A percentile compares a stretch with the other conserved stretches of the same genome.
phyloP scores from a whole-genome alignment of 2,329 filamentous ascomycete species.

The Ophiosphaerella herpotricha region DNA sequence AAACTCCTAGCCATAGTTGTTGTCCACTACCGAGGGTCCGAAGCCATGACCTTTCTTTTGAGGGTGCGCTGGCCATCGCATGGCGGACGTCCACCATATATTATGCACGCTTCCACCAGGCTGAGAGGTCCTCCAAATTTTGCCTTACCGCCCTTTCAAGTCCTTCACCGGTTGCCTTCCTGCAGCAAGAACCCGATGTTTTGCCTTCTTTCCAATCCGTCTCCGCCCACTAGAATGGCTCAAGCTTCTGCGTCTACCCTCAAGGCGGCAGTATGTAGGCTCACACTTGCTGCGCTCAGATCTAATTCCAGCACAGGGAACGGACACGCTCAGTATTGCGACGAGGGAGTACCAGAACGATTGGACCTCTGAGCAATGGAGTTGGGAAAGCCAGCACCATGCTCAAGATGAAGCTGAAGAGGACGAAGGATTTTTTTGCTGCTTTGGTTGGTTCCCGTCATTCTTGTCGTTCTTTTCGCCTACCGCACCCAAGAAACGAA shows the following conservation, averaged over 20 bases:
- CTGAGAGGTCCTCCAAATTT: no score
- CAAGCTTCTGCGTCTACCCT: neutral
- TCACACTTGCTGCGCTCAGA: neutral
- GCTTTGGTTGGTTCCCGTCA: neutral
- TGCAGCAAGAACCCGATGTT: neutral
- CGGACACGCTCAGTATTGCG: neutral
- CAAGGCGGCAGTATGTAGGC: constrained; percentile 1
- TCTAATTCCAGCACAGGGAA: neutral
- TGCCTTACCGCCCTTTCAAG: constrained; percentile 1
- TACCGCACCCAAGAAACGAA: neutral
- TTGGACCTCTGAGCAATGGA: neutral
- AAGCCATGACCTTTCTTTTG: no score
- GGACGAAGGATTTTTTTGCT: neutral
- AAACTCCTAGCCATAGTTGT: no score
- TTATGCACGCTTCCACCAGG: no score
- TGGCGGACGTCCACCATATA: no score
- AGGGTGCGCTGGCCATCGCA: no score
- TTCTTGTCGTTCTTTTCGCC: neutral
- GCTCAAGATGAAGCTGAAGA: neutral
- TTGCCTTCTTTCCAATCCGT: neutral
- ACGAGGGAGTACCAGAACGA: neutral
- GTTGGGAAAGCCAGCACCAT: neutral
- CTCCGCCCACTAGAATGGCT: neutral
- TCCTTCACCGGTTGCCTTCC: neutral
- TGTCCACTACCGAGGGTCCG: no score